Evolutionary conservation across 108 stramenopile species (phyloP).

Genomic region (Seminavis robusta): DNA sequence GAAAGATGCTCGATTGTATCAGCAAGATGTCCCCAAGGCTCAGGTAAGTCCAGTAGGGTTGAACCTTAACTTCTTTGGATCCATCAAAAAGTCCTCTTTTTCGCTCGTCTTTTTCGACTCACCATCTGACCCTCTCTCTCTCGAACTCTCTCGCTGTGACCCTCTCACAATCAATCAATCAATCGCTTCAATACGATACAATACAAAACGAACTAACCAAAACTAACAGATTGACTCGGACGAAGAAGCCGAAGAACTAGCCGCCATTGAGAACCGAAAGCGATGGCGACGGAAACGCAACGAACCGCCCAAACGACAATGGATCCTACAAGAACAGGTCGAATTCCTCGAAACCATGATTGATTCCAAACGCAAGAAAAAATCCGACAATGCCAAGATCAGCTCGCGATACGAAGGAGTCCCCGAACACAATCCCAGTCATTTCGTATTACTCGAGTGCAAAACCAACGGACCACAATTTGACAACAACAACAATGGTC

Average conservation of each 20-base stretch:
- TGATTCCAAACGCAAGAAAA: constrained; percentile 33
- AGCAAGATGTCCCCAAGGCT: constrained; percentile 79
- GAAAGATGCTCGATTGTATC: constrained; percentile 63
- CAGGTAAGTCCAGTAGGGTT: no score
- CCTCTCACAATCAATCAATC: neutral
- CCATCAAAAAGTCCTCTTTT: no score
- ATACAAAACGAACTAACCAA: no score
- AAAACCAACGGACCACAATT: neutral
- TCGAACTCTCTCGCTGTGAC: no score
- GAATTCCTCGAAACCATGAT: constrained; percentile 77
- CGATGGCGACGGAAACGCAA: constrained; percentile 55
- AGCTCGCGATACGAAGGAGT: constrained; percentile 72
- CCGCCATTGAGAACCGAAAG: constrained; percentile 39
- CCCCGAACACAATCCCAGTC: constrained; percentile 69
- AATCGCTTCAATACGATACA: neutral
- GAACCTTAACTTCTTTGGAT: no score
- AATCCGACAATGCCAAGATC: neutral
- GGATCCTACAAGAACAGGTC: constrained; percentile 72
- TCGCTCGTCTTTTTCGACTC: no score
- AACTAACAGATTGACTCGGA: constrained; percentile 62
- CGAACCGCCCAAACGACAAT: constrained; percentile 64
- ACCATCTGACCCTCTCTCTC: neutral
- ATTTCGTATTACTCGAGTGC: constrained; percentile 48
- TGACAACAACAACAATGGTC: constrained; percentile 8
- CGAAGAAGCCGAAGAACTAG: constrained; percentile 28